phyloP scores from a whole-genome alignment of 495 filamentous ascomycete genomes.

The Choiromyces venosus region DNA sequence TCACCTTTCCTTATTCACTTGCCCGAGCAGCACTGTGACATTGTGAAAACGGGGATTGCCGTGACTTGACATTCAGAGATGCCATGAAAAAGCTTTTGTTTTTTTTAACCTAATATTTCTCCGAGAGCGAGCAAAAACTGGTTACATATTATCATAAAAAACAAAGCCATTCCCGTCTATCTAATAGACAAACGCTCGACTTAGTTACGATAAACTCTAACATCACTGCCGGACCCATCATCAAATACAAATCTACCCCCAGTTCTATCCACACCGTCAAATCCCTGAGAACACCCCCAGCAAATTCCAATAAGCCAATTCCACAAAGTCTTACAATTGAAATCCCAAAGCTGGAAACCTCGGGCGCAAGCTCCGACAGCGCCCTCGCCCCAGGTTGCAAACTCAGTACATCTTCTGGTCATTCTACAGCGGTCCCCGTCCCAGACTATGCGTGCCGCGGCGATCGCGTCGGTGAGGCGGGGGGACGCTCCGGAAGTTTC shows the following conservation, averaged over 20 bases:
- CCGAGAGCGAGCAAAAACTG: too few relatives aligned
- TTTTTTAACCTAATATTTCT: too few relatives aligned
- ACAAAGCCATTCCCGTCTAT: too few relatives aligned
- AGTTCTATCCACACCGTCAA: neutral
- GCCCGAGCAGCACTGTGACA: too few relatives aligned
- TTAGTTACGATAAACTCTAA: neutral
- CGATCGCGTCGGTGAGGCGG: neutral
- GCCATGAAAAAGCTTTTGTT: neutral
- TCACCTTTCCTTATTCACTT: too few relatives aligned
- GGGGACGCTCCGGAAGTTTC: neutral
- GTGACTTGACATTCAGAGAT: neutral
- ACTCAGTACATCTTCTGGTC: neutral
- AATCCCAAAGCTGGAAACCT: neutral
- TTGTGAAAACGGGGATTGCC: too few relatives aligned
- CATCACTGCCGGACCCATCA: neutral
- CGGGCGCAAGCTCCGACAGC: neutral
- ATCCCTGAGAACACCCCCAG: neutral
- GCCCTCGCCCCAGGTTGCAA: neutral
- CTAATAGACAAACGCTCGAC: neutral
- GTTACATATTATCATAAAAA: too few relatives aligned
- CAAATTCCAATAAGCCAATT: neutral
- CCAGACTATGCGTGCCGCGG: neutral
- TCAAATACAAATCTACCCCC: neutral
- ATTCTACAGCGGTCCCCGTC: neutral
- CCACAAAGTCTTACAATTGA: neutral